These are phyloP conservation scores for Apophysomyces sp. DNA, from an alignment of 371 early-diverging fungal genomes.

Conservation along the genomic window DNA sequence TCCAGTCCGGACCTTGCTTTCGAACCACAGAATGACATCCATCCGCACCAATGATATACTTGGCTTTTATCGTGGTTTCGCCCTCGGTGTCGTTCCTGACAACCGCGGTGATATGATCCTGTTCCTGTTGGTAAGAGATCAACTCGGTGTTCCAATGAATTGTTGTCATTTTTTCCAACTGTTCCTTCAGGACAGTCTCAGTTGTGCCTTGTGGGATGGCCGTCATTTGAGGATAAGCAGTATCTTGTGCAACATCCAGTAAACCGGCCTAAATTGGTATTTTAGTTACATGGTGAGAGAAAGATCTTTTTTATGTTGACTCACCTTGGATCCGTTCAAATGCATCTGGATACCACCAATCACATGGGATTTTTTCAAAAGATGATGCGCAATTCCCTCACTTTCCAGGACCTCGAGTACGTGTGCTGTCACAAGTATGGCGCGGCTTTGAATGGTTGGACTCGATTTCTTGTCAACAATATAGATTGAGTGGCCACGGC, in stretches of 20 bases:
- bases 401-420: slow-evolving; percentile 36
- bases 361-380: slow-evolving; percentile 17
- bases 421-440: slow-evolving; percentile 34
- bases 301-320: neutral
- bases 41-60: slow-evolving; percentile 41
- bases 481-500: slow-evolving; percentile 36
- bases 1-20: slow-evolving; percentile 27
- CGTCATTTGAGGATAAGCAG: slow-evolving; percentile 30
- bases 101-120: slow-evolving; percentile 17
- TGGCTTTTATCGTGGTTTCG: slow-evolving; percentile 9
- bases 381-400: slow-evolving; percentile 23
- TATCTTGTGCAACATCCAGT: slow-evolving; percentile 25
- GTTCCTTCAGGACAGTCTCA: slow-evolving; percentile 11
- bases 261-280: neutral
- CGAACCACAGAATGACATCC: slow-evolving; percentile 42
- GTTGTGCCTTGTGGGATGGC: slow-evolving; percentile 25
- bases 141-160: slow-evolving; percentile 34
- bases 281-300: neutral
- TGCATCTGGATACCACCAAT: slow-evolving; percentile 21
- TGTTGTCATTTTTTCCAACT: slow-evolving; percentile 3
- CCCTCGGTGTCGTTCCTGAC: slow-evolving; percentile 7
- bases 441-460: slow-evolving; percentile 42
- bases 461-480: slow-evolving; percentile 34
- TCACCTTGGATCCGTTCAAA: slow-evolving; percentile 20
- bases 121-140: slow-evolving; percentile 27